Base-by-base conservation (phyloP, 345 rosid species). In the Draba incana region DNA sequence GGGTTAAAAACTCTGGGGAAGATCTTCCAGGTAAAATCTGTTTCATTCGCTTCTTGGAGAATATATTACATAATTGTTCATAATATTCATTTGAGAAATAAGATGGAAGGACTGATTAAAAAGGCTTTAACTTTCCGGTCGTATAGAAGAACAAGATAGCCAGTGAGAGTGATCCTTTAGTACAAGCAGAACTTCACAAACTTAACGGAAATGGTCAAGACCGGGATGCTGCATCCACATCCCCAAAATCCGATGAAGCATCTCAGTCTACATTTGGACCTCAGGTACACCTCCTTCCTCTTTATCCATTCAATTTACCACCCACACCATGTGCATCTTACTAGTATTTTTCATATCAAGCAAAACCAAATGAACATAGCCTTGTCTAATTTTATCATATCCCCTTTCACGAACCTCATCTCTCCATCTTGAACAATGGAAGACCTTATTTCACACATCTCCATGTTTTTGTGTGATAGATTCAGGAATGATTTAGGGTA, bases 1-100 rank as follows among this genome's bases (percentile, higher is more conserved):
- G 97, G 95, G 23, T 72, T 94, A 81, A 94, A 94, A 82, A 84
- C 96, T 69, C 84, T 94, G 35, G 97, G 97, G 31, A 94, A 86
- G 83, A 87, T 91, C 73, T 90, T 94, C 79, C 95, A 88, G 97
- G 99, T 94, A 77, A 75, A 56, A 25, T 62, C 2, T 64, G 12
- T 49, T 71, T 44, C 47, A 30, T 41, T 44, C 3, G 7, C 58
- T 27, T 67, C 25, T 41, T 51, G 23, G 48, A 51, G 62, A 38
- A 46, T 10, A 39, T 46, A 66, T 11, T 7, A 12, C n/a, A n/a
- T 48, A 52, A 30, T 39, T 64, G 14, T 28, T 71, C 51, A 37
- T 67, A 70, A 69, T 62, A 35, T 25, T n/a, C 11, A 13, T 42
- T 30, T 20, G 25, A 46, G 52, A 27, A 33, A 68, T 55, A 38